Conservation (phyloP, 2,329 filamentous ascomycete species). For the Reticulascus tulasneorum region DNA sequence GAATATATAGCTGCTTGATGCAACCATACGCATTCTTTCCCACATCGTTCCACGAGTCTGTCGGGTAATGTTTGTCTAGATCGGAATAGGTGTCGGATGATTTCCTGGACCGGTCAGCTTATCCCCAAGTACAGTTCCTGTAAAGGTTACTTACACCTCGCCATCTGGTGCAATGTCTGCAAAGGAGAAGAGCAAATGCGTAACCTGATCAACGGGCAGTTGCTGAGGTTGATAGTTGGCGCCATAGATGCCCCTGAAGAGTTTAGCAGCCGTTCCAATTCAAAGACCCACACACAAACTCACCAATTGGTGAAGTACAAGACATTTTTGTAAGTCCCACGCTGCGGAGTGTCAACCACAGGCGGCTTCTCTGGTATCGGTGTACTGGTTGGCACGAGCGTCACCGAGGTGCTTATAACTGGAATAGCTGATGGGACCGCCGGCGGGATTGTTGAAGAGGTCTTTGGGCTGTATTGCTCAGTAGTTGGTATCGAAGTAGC, state of each 20-base stretch:
- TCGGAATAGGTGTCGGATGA: constrained; percentile 63
- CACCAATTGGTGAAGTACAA: constrained; percentile 55
- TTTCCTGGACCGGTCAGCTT: constrained; percentile 24
- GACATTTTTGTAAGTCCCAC: constrained; percentile 29
- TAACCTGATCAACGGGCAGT: constrained; percentile 64
- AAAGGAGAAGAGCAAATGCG: constrained; percentile 66
- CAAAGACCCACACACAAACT: no score
- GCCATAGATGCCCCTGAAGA: constrained; percentile 33
- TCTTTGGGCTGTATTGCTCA: no score
- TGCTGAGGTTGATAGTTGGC: constrained; percentile 60
- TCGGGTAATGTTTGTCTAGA: constrained; percentile 62
- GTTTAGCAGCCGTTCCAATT: constrained; percentile 1
- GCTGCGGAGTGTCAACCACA: background rate
- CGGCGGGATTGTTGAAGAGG: constrained; percentile 2
- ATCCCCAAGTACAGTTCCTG: background rate
- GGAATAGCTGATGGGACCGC: background rate
- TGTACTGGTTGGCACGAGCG: no score
- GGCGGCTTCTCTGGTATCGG: no score
- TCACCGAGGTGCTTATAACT: no score
- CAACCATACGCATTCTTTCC: constrained; percentile 71
- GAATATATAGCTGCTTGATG: constrained; percentile 70
- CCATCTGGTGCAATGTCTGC: constrained; percentile 42
- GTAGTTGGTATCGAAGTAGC: no score
- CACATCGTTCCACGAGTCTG: constrained; percentile 56
- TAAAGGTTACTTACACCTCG: constrained; percentile 38